Evolutionary conservation across 2,329 filamentous ascomycete genomes (phyloP).

Genomic region (Trichophyton mentagrophytes): DNA sequence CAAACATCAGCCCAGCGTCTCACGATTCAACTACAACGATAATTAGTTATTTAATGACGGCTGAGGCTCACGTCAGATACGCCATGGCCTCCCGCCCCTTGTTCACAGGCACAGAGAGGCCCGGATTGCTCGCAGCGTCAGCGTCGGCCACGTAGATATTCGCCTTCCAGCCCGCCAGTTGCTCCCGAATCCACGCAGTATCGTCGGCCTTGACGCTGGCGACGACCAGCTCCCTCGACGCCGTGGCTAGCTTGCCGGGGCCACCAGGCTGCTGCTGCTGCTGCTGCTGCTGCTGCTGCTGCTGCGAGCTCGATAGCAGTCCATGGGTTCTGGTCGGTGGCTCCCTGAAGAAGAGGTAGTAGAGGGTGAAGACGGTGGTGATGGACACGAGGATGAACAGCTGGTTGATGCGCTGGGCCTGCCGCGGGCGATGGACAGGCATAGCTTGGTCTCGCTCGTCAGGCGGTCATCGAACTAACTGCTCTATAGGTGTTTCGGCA

Average conservation of each 20-base stretch:
- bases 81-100: conserved; percentile 35
- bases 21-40: too few species aligned
- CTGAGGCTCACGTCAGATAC: conserved; percentile 28
- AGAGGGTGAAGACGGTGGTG: neutral
- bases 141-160: conserved; percentile 44
- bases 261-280: neutral
- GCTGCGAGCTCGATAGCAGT: neutral
- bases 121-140: conserved; percentile 20
- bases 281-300: neutral
- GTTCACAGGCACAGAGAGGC: conserved; percentile 36
- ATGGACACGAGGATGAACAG: conserved; percentile 4
- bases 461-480: neutral
- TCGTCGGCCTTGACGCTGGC: conserved; percentile 30
- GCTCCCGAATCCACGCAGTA: conserved; percentile 28
- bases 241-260: neutral
- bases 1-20: neutral
- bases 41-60: neutral
- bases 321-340: neutral
- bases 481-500: neutral
- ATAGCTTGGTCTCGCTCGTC: neutral
- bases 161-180: conserved; percentile 37
- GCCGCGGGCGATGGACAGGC: neutral
- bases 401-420: conserved; percentile 1
- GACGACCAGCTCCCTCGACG: conserved; percentile 21
- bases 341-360: neutral